These are phyloP conservation scores for Fusarium austroafricanum DNA, from an alignment of 2,329 filamentous ascomycete species.

Conservation along the genomic window DNA sequence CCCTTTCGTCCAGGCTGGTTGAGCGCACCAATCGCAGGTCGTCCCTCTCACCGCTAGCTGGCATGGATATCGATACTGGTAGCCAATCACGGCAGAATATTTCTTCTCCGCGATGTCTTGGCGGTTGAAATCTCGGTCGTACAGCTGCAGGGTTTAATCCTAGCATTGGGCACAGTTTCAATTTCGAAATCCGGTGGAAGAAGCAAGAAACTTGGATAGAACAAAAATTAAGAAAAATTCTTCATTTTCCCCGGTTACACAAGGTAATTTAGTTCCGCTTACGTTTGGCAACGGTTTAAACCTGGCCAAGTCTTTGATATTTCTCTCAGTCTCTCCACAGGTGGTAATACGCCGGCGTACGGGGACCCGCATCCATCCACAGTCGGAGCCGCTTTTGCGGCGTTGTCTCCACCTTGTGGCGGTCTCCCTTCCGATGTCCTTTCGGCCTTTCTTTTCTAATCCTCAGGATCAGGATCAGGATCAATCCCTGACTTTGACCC, in stretches of 20 bases:
- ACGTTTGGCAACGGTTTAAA: slow-evolving; percentile 4
- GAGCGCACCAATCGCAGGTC: slow-evolving; percentile 31
- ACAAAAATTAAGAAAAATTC: slow-evolving; percentile 1
- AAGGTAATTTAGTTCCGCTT: slow-evolving; percentile 13
- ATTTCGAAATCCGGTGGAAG: slow-evolving; percentile 32
- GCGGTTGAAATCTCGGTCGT: slow-evolving; percentile 24
- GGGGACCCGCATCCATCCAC: slow-evolving; percentile 12
- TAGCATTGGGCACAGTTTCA: slow-evolving; percentile 20
- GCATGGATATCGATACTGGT: slow-evolving; percentile 34
- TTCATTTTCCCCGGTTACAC: not conserved
- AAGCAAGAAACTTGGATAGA: slow-evolving; percentile 22
- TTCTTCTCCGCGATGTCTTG: slow-evolving; percentile 36
- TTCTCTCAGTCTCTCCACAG: slow-evolving; percentile 13
- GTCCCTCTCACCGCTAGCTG: slow-evolving; percentile 31
- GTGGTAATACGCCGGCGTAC: slow-evolving; percentile 9
- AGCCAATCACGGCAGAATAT: slow-evolving; percentile 30
- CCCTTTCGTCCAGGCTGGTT: slow-evolving; percentile 27
- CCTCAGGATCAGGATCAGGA: not conserved
- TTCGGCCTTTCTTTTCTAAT: slow-evolving; percentile 9
- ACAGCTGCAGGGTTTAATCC: slow-evolving; percentile 29
- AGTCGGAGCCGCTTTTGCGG: slow-evolving; percentile 32
- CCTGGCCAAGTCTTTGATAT: slow-evolving; percentile 13
- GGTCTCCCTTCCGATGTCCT: slow-evolving; percentile 10
- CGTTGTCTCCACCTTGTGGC: slow-evolving; percentile 20
- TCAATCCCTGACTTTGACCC: slow-evolving; percentile 12